Base-by-base conservation (phyloP, 2,329 filamentous ascomycete species). In the Cladosporium sp. region DNA sequence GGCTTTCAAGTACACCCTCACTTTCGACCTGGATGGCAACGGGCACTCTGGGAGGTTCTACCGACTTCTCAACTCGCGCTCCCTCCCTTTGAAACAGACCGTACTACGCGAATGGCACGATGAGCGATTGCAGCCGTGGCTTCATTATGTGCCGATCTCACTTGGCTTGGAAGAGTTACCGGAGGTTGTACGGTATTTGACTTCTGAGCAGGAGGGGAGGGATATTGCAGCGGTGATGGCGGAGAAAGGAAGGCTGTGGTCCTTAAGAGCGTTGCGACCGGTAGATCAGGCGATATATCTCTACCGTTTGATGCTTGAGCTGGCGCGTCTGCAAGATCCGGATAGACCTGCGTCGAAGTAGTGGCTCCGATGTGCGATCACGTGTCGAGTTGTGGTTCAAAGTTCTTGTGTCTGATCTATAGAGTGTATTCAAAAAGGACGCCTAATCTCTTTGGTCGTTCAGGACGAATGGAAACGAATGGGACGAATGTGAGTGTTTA, bases 21-120 rank as follows among this genome's bases (percentile, higher is more conserved):
- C 37, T 30, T 59, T 59, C 49, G 56, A 59, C 36, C 9, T 42
- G 8, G 56, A 59, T 28, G 56, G 56, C 12, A 59, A 59, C 51
- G 43, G 56, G 83, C 64, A 71, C 59, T 82, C 78, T 34, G 82
- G 81, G 0, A 77, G 82, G 0, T 85, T 76, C 64, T 80, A 81
- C 65, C 76, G 76, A 37, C 68, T 84, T 0, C 68, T 85, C 1
- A 75, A 77, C 0, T 82, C 79, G 1, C 73, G 70, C 3, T 79
- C 76, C 1, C 64, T 73, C 0, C 77, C 79, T 0, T 66, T 85
- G 15, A 85, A 84, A 64, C 75, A 45, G 5, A 45, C 42, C 1
- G 19, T 45, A 2, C 25, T 45, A 1, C 42, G 20, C 1, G 42
- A 45, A 28, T 45, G 42, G 42, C 42, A 45, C 9, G 42, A 45